Percentiles rank a stretch among this genome's conserved stretches.
Evolutionary conservation across 2,329 filamentous ascomycete species (phyloP).

Genomic region (Arthroderma sp.): DNA sequence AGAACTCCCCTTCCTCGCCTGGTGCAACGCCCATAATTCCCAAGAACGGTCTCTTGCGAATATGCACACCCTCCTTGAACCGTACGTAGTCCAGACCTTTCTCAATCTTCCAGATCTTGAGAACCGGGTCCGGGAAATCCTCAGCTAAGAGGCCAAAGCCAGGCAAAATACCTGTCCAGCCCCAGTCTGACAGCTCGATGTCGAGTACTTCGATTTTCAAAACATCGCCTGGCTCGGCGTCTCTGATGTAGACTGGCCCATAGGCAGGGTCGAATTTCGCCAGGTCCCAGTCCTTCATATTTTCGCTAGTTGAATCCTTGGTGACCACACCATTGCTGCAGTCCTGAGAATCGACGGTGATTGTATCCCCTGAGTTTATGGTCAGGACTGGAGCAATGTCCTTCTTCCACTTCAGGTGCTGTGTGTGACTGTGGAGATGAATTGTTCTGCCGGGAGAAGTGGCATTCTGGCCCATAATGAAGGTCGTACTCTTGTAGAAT

Average conservation of each 20-base stretch:
- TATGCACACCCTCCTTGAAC: constrained; percentile 36
- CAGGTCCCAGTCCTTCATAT: constrained; percentile 31
- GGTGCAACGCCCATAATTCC: constrained; percentile 42
- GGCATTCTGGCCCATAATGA: constrained; percentile 14
- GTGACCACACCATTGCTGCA: constrained; percentile 40
- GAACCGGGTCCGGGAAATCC: constrained; percentile 31
- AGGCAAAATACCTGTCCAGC: constrained; percentile 41
- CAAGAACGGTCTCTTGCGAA: constrained; percentile 40
- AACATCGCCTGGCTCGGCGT: constrained; percentile 39
- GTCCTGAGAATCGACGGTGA: constrained; percentile 39
- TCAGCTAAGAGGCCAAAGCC: constrained; percentile 39
- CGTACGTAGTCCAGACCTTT: constrained; percentile 27
- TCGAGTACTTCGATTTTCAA: constrained; percentile 39
- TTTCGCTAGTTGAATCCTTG: constrained; percentile 27
- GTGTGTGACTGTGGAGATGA: constrained; percentile 22
- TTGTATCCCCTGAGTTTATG: constrained; percentile 34
- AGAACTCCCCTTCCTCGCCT: constrained; percentile 31
- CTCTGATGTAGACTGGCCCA: constrained; percentile 38
- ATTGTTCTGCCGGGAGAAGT: constrained; percentile 21
- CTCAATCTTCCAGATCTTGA: constrained; percentile 40
- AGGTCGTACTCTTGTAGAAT: too few species aligned
- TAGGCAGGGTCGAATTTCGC: constrained; percentile 36
- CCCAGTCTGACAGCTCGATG: constrained; percentile 34
- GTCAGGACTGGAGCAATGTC: constrained; percentile 33
- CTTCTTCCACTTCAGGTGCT: constrained; percentile 39